These are phyloP conservation scores for Hanseniaspora occidentalis DNA, from an alignment of 805 yeast species.

Conservation along the genomic window DNA sequence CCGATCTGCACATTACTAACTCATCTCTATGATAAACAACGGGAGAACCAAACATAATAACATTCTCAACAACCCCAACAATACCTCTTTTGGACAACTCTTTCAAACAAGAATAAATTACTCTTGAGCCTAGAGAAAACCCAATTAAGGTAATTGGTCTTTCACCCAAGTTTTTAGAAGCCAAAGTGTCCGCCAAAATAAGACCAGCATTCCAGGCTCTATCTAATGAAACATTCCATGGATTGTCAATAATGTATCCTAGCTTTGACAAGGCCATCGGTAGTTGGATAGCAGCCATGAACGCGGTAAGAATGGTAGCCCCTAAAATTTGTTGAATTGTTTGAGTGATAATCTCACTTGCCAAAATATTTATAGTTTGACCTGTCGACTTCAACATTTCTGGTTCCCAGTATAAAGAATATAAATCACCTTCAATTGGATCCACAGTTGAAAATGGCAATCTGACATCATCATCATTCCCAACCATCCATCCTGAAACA, in stretches of 20 bases:
- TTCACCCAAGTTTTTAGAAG: conserved; percentile 79
- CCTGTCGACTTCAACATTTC: conserved; percentile 94
- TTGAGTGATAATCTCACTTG: conserved; percentile 85
- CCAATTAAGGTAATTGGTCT: conserved; percentile 90
- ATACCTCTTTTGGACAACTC: conserved; percentile 82
- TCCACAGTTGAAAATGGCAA: conserved; percentile 93
- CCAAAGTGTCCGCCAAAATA: conserved; percentile 80
- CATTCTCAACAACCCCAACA: conserved; percentile 80
- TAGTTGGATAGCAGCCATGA: conserved; percentile 85
- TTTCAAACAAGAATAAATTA: conserved; percentile 77
- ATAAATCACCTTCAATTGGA: conserved; percentile 94
- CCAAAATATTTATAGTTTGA: conserved; percentile 85
- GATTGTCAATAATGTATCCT: conserved; percentile 83
- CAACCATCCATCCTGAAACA: conserved; percentile 96
- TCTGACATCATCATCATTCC: conserved; percentile 89
- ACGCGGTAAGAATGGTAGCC: conserved; percentile 73
- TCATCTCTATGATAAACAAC: conserved; percentile 70
- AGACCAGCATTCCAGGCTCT: conserved; percentile 96
- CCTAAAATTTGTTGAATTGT: conserved; percentile 93
- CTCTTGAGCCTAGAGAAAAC: conserved; percentile 85
- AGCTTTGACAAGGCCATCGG: conserved; percentile 88
- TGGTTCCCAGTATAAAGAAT: conserved; percentile 93
- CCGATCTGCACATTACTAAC: conserved; percentile 63
- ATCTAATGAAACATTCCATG: conserved; percentile 95
- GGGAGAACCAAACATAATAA: conserved; percentile 79